Base-by-base conservation (phyloP, 2,329 filamentous ascomycete species). In the Aspergillus hortae region DNA sequence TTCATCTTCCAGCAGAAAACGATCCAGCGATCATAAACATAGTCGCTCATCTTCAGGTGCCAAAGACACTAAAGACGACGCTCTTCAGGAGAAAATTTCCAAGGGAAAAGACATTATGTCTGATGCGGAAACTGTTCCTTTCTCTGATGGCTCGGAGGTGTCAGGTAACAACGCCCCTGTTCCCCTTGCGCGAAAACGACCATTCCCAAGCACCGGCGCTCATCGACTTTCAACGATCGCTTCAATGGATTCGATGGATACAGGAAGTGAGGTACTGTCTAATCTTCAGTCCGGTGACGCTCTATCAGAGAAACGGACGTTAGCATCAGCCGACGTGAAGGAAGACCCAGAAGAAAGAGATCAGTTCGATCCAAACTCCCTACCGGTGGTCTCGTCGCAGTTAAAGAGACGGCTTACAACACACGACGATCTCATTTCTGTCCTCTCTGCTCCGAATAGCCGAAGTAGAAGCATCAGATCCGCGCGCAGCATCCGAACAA, bases 351-450 rank as follows among this genome's bases (percentile, higher is more conserved):
- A 80, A 74, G 55, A 74, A 70, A 52, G 74, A 67, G 72, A 77
- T 67, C 63, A 80, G 61, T 69, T 76, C 47, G 68, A 77, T 57
- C 62, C 70, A 38, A 54, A 72, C 67, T 72, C 68, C 58, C 67
- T 67, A 69, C 67, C 74, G 64, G 67, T 76, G 77, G 60, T 79
- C 77, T 41, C 67, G 11, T 68, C 62, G 17, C 70, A 70, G 23
- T 74, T 90, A 32, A 90, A 88, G 68, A 83, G 90, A 56, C 84
- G 88, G 54, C 80, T 96, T 36, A 96, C 92, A 4, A 95, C 89
- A 53, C 92, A 97, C 71, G 91, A 91, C 14, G 94, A 99, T 69
- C 79, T 99, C 21, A 90, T 99, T 36, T 97, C 94, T 0, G 90
- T 96, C 2, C 77, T 99, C 7, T 97, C 92, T 23, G 74, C 82